Evolutionary conservation across 1,284 basidiomycete species (phyloP).

Genomic region (Coniophora puteana): DNA sequence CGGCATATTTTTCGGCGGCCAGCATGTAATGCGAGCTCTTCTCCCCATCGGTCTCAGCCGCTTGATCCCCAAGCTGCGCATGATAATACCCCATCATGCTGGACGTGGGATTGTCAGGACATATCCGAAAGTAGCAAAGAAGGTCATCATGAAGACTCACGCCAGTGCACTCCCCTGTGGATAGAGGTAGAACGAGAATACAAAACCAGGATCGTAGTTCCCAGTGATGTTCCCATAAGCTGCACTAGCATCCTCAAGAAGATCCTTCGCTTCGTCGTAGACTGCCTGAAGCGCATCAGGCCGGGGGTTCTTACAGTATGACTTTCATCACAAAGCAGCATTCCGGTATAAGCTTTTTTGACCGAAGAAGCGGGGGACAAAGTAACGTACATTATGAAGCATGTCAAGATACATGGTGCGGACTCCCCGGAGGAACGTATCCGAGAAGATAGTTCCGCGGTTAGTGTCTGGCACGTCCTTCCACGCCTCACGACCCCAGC

Average conservation of each 20-base stretch:
- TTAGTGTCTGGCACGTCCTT: slow-evolving; percentile 16
- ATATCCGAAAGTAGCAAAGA: not conserved
- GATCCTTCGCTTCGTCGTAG: slow-evolving; percentile 4
- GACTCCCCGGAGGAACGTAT: slow-evolving; percentile 26
- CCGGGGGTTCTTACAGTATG: slow-evolving; percentile 4
- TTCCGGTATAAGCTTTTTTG: not conserved
- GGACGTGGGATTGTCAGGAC: not conserved
- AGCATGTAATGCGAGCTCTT: slow-evolving; percentile 7
- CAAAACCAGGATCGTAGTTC: slow-evolving; percentile 6
- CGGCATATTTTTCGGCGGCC: slow-evolving; percentile 17
- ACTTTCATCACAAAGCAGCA: not conserved
- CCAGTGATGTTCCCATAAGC: not conserved
- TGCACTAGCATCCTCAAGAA: slow-evolving; percentile 3
- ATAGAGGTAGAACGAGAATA: slow-evolving; percentile 7
- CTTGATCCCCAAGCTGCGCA: slow-evolving; percentile 1
- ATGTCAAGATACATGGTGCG: slow-evolving; percentile 20
- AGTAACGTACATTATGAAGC: slow-evolving; percentile 22
- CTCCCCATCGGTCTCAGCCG: not conserved
- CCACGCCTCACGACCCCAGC: slow-evolving; percentile 24
- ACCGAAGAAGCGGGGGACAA: not conserved
- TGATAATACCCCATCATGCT: slow-evolving; percentile 7
- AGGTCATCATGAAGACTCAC: slow-evolving; percentile 2
- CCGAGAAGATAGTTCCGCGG: slow-evolving; percentile 25
- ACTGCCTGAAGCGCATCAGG: slow-evolving; percentile 2
- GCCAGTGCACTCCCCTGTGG: slow-evolving; percentile 1